Evolutionary conservation across 257 asterid species (phyloP).

Genomic region (Nicotiana otophora): DNA sequence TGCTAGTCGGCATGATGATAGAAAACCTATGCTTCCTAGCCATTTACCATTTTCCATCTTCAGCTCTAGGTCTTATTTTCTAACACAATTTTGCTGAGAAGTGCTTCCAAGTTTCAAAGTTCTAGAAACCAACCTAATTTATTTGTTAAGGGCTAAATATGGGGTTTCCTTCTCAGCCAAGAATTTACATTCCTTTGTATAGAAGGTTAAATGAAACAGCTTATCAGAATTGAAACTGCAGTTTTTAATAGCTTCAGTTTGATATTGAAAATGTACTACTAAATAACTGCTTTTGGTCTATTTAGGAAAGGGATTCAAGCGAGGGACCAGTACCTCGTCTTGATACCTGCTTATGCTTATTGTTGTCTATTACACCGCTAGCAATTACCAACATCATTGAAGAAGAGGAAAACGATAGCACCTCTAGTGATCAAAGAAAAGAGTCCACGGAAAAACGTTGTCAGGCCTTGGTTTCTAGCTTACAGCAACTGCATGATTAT

Average conservation of each 20-base stretch:
- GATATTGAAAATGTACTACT: slow-evolving; percentile 4
- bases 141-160: not conserved
- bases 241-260: slow-evolving; percentile 9
- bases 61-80: slow-evolving; percentile 3
- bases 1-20: slow-evolving; percentile 31
- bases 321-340: slow-evolving; percentile 94
- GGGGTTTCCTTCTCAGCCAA: not conserved
- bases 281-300: slow-evolving; percentile 10
- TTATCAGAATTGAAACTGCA: not conserved
- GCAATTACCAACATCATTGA: slow-evolving; percentile 73
- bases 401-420: slow-evolving; percentile 62
- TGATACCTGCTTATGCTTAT: slow-evolving; percentile 85
- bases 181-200: not conserved
- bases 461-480: slow-evolving; percentile 71
- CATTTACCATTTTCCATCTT: not conserved
- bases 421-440: slow-evolving; percentile 34
- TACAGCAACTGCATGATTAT: slow-evolving; percentile 79
- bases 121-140: not conserved
- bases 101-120: not conserved
- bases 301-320: slow-evolving; percentile 84
- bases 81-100: not conserved
- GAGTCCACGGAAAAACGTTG: slow-evolving; percentile 53
- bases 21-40: not conserved
- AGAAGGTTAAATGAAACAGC: not conserved
- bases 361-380: slow-evolving; percentile 72